Evolutionary conservation across 805 yeast species (phyloP).

Genomic region (Kodamaea nitidulidarum): DNA sequence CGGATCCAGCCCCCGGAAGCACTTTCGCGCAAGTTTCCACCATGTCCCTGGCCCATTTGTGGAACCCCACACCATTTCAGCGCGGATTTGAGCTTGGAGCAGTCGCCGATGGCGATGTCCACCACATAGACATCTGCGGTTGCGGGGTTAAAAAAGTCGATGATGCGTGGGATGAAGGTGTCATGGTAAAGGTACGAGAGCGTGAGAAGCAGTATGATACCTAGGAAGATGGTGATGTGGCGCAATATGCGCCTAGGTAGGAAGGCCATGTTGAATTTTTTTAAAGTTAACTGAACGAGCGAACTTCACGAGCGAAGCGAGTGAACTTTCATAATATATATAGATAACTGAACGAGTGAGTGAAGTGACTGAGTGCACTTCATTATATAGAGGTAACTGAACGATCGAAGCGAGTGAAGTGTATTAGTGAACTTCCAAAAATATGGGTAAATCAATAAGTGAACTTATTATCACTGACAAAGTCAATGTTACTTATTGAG

Average conservation of each 20-base stretch:
- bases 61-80: constrained; percentile 27
- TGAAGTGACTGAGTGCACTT: no score
- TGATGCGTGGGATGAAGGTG: constrained; percentile 1
- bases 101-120: constrained; percentile 39
- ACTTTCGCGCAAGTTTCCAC: constrained; percentile 24
- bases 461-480: no score
- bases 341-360: no score
- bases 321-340: no score
- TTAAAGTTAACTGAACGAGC: no score
- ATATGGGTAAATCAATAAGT: no score
- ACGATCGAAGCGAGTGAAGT: no score
- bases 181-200: constrained; percentile 3
- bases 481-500: no score
- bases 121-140: constrained; percentile 31
- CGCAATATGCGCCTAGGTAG: constrained; percentile 1
- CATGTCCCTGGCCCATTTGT: constrained; percentile 5
- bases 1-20: constrained; percentile 35
- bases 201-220: neutral
- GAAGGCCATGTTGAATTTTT: neutral
- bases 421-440: no score
- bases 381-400: no score
- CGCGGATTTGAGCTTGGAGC: constrained; percentile 24
- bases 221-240: neutral
- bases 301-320: no score
- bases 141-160: constrained; percentile 37